A percentile compares a stretch with the other conserved stretches of the same genome.
Conservation (phyloP, 1,139 yeast genomes). For the Lodderomyces orthopsilosis region DNA sequence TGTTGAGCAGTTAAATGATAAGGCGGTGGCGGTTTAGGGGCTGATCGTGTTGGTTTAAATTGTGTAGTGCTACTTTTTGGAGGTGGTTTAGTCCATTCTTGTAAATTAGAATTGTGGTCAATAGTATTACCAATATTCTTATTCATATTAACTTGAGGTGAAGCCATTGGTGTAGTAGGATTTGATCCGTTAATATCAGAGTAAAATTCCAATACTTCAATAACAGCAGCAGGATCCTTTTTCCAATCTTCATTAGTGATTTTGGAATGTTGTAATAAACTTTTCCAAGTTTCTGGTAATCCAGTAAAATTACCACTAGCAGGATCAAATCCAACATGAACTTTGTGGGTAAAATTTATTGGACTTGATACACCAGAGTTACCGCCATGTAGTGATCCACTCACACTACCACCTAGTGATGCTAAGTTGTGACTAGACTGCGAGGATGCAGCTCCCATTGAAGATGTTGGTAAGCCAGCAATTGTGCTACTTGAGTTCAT, state of each 20-base stretch:
- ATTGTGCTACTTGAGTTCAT: background rate
- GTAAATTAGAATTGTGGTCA: conserved; percentile 18
- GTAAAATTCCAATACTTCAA: conserved; percentile 90
- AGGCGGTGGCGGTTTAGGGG: conserved; percentile 47
- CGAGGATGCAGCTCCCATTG: conserved; percentile 4
- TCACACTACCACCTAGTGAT: background rate
- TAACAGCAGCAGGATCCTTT: conserved; percentile 79
- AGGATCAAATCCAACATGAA: conserved; percentile 62
- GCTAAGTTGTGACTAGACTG: conserved; percentile 4
- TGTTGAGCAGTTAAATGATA: conserved; percentile 29
- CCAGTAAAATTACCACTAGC: conserved; percentile 75
- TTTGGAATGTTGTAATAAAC: conserved; percentile 68
- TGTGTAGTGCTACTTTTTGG: conserved; percentile 15
- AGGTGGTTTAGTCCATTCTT: conserved; percentile 46
- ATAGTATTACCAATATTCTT: background rate
- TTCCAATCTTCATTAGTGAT: conserved; percentile 83
- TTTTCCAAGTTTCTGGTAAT: conserved; percentile 78
- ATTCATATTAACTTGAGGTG: conserved; percentile 17
- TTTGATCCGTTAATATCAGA: conserved; percentile 43
- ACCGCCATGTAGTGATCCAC: conserved; percentile 9
- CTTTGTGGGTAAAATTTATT: conserved; percentile 71
- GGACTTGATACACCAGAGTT: conserved; percentile 65
- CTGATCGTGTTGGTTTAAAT: conserved; percentile 40
- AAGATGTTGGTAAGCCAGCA: conserved; percentile 1
- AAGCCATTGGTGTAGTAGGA: conserved; percentile 29